Evolutionary conservation across 495 filamentous ascomycete genomes (phyloP), one percentile per base, ranked within the genome.

Genomic region (Cenococcum geophilum): DNA sequence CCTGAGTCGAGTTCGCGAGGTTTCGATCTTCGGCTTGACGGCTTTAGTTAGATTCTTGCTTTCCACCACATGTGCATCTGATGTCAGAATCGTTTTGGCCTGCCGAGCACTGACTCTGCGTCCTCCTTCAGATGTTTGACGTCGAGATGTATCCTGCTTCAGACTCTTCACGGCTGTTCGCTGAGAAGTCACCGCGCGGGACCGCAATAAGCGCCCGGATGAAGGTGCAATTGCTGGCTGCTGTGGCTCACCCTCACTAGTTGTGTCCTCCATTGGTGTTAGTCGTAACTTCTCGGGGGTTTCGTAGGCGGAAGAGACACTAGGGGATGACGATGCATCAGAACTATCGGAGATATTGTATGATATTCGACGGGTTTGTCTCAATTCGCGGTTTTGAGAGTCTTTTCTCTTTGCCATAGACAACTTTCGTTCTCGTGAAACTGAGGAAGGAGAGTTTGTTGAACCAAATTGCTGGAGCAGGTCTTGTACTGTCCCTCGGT

Each of bases 1-100:
- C 49, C 79, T 71, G 25, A 82, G 74, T 12, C 76, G 70, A 4
- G 59, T 66, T 4, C 81, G 74, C 11, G 69, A 64, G 16, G 75
- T 77, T n/a, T 74, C 68, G 4, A 40, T 40, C 45, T 60, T 60
- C 6, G 49, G 20, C 25, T 52, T 52, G 49, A 22, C 23, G 25
- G 49, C 6, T 32, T 52, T 52, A 27, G 58, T 16, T 22, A 37
- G 5, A 25, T 36, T 58, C 22, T 58, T 12, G 27, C 32, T 50
- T 40, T 5, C 22, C 11, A 40, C 36, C 12, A 34, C 16, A 53
- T 8, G 36, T 8, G 62, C 58, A 42, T 68, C 62, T 12, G 68
- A 70, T 10, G 55, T 59, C 25, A 70, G 48, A 35, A 67, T 53
- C n/a, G 36, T 59, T 32, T 50, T 40, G 32, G 55, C 20, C 48